Conservation (phyloP, 441 rosid species). For the Isatis lusitanica region DNA sequence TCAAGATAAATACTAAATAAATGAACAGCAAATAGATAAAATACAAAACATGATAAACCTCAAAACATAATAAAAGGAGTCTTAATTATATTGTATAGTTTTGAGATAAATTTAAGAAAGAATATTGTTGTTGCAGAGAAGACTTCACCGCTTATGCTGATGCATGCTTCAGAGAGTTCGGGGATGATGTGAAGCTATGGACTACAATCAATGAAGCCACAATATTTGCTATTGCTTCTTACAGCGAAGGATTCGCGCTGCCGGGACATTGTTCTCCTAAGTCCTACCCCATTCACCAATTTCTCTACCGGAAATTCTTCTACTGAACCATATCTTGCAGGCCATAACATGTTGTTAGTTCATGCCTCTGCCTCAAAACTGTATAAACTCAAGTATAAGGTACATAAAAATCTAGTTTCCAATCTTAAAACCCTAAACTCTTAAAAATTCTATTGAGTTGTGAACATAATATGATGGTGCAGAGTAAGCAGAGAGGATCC, state of each 20-base stretch:
- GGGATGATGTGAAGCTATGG: slow-evolving; percentile 64
- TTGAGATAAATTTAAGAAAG: not conserved
- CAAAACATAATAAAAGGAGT: too few relatives aligned
- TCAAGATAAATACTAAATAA: too few relatives aligned
- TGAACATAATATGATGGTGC: slow-evolving; percentile 25
- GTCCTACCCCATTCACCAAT: not conserved
- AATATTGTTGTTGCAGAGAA: slow-evolving; percentile 15
- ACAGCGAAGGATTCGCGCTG: slow-evolving; percentile 49
- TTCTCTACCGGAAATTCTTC: slow-evolving; percentile 66
- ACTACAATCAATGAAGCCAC: slow-evolving; percentile 71
- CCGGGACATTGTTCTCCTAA: slow-evolving; percentile 67
- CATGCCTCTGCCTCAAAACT: slow-evolving; percentile 66
- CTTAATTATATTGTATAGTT: not conserved
- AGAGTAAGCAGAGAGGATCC: slow-evolving; percentile 61
- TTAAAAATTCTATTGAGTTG: not conserved
- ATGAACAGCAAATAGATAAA: too few relatives aligned
- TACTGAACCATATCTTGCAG: slow-evolving; percentile 60
- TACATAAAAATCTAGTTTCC: not conserved
- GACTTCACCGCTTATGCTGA: slow-evolving; percentile 69
- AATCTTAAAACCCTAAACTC: not conserved
- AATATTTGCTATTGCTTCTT: slow-evolving; percentile 49
- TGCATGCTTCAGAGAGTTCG: slow-evolving; percentile 69
- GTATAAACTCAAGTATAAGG: slow-evolving; percentile 61
- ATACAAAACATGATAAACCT: too few relatives aligned
- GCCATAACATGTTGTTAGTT: slow-evolving; percentile 63